These are phyloP conservation scores for Vigna hirtella DNA, from an alignment of 306 rosid genomes.

Conservation along the genomic window DNA sequence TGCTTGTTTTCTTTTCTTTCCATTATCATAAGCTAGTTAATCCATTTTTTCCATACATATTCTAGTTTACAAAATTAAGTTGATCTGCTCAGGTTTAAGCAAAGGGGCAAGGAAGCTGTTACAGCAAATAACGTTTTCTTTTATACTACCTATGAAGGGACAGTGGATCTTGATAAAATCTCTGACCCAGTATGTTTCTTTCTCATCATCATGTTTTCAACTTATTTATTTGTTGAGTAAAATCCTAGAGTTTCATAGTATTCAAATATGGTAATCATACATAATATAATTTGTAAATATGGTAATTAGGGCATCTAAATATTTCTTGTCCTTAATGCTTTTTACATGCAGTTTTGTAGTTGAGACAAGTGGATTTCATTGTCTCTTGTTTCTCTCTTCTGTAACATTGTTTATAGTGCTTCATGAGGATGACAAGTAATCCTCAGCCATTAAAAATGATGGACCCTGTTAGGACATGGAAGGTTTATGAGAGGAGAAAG, in stretches of 20 bases:
- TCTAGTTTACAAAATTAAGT: conserved; percentile 38
- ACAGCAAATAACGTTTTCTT: conserved; percentile 93
- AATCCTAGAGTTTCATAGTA: conserved; percentile 16
- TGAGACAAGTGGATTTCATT: neutral
- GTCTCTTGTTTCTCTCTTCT: neutral
- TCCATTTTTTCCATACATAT: conserved; percentile 23
- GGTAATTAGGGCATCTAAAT: neutral
- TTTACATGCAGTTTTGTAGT: neutral
- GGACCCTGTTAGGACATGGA: neutral
- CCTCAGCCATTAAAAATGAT: neutral
- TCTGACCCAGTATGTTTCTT: conserved; percentile 82
- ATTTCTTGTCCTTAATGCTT: neutral
- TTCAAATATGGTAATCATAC: neutral
- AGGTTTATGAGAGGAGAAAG: too few relatives aligned
- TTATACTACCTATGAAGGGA: conserved; percentile 95
- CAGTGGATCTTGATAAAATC: conserved; percentile 97
- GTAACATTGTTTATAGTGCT: neutral
- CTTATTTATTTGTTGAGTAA: conserved; percentile 32
- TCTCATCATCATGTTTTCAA: conserved; percentile 41
- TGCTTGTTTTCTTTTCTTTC: conserved; percentile 27
- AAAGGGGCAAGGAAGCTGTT: conserved; percentile 95
- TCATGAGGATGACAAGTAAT: neutral
- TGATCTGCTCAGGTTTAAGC: conserved; percentile 80
- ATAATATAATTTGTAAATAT: neutral
- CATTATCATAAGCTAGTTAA: conserved; percentile 39